phyloP scores from a whole-genome alignment of 371 early-diverging fungal species.

The Actinomortierella wolfii region DNA sequence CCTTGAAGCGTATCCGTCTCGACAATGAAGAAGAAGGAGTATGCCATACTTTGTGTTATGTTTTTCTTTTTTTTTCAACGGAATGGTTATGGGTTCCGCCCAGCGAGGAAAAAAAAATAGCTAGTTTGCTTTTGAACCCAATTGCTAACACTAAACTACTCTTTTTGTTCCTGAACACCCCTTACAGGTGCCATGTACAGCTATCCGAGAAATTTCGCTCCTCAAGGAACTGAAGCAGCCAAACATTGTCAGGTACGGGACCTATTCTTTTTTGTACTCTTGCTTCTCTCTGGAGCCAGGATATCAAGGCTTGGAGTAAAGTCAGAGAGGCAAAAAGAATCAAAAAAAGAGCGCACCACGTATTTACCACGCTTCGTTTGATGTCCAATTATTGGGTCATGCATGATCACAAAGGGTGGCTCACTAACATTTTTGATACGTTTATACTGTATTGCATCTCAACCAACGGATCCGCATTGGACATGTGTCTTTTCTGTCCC shows the following conservation, averaged over 20 bases:
- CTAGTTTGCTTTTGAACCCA: neutral
- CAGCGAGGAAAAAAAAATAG: neutral
- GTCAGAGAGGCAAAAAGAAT: too few relatives aligned
- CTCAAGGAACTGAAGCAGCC: constrained; percentile 93
- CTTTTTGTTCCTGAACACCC: neutral
- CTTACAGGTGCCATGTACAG: constrained; percentile 89
- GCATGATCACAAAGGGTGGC: neutral
- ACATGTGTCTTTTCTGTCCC: constrained; percentile 1
- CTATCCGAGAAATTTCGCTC: constrained; percentile 98
- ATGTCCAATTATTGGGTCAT: neutral
- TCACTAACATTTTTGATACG: neutral
- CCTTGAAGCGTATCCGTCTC: constrained; percentile 96
- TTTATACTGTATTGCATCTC: neutral
- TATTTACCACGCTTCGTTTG: too few relatives aligned
- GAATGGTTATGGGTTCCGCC: too few relatives aligned
- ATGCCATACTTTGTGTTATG: constrained; percentile 20
- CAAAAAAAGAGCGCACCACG: too few relatives aligned
- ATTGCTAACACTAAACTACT: too few relatives aligned
- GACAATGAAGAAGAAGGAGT: constrained; percentile 97
- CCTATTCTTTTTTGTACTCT: neutral
- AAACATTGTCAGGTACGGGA: constrained; percentile 86
- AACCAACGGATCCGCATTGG: too few relatives aligned
- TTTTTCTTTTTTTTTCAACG: neutral
- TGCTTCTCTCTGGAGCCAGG: neutral
- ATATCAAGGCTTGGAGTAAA: too few relatives aligned